A percentile compares a stretch with the other conserved stretches of the same genome.
Conservation (phyloP, 1,284 basidiomycete species). For the Peniophora sp. region DNA sequence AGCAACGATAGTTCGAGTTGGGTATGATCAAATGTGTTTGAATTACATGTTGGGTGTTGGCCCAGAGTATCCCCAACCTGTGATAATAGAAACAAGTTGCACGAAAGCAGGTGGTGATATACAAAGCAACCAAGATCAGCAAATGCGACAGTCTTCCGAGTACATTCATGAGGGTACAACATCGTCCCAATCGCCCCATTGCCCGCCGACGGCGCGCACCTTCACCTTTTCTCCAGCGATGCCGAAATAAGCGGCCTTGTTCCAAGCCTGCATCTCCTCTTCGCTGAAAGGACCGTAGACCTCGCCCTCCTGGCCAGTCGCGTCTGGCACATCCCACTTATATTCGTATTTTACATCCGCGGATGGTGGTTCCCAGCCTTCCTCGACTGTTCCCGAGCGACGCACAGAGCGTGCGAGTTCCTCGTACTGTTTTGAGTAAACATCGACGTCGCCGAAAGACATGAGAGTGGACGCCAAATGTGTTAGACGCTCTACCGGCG, state of each 20-base stretch:
- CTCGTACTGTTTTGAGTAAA: slow-evolving; percentile 80
- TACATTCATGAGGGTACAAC: slow-evolving; percentile 24
- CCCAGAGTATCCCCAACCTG: too few species aligned
- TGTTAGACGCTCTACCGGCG: slow-evolving; percentile 71
- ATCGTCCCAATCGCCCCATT: slow-evolving; percentile 71
- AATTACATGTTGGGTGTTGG: too few species aligned
- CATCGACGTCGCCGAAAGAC: slow-evolving; percentile 74
- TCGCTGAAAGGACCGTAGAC: slow-evolving; percentile 72
- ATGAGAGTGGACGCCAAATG: slow-evolving; percentile 77
- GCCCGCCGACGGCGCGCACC: slow-evolving; percentile 50
- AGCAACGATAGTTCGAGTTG: too few species aligned
- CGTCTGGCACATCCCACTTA: slow-evolving; percentile 57
- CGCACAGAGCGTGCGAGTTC: slow-evolving; percentile 71
- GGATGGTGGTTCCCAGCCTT: slow-evolving; percentile 71
- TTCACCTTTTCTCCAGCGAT: slow-evolving; percentile 63
- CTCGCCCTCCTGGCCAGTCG: slow-evolving; percentile 36
- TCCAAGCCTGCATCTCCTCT: slow-evolving; percentile 71
- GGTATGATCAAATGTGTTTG: too few species aligned
- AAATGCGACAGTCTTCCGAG: too few species aligned
- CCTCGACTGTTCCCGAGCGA: slow-evolving; percentile 57
- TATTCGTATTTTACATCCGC: slow-evolving; percentile 72
- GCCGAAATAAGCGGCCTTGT: slow-evolving; percentile 72
- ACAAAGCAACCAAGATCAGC: too few species aligned
- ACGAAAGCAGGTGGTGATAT: neutral
- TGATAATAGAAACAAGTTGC: slow-evolving; percentile 3